These are phyloP conservation scores for Pholiota molesta DNA, from an alignment of 768 basidiomycete species.

Conservation along the genomic window DNA sequence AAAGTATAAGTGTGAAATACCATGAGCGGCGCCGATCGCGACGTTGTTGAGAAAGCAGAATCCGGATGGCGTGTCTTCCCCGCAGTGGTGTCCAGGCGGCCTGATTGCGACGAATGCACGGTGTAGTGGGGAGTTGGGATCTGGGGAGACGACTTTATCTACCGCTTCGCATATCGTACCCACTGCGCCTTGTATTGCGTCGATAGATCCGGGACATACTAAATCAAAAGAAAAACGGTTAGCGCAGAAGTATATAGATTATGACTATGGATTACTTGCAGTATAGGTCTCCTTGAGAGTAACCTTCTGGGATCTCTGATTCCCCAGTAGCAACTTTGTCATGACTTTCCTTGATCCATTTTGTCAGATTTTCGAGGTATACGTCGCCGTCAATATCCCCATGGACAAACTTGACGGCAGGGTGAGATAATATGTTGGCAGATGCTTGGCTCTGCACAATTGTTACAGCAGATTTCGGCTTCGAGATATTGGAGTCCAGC, in stretches of 20 bases:
- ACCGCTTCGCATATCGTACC: slow-evolving; percentile 90
- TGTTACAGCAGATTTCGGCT: slow-evolving; percentile 32
- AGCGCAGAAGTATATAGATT: neutral
- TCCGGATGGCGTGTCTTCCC: slow-evolving; percentile 85
- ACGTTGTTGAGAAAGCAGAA: slow-evolving; percentile 98
- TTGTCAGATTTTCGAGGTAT: slow-evolving; percentile 64
- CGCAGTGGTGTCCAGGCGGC: slow-evolving; percentile 95
- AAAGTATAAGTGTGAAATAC: slow-evolving; percentile 42
- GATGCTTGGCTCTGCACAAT: slow-evolving; percentile 58
- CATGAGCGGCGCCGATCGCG: slow-evolving; percentile 87
- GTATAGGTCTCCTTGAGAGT: slow-evolving; percentile 83
- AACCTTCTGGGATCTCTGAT: slow-evolving; percentile 75
- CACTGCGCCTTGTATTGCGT: slow-evolving; percentile 80
- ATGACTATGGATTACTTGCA: slow-evolving; percentile 47
- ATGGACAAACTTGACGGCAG: slow-evolving; percentile 75
- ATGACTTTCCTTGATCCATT: slow-evolving; percentile 60
- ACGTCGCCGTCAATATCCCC: slow-evolving; percentile 69
- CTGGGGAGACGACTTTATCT: slow-evolving; percentile 55
- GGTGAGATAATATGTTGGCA: slow-evolving; percentile 56
- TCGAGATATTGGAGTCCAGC: slow-evolving; percentile 19
- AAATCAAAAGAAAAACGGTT: neutral
- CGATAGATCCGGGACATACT: slow-evolving; percentile 81
- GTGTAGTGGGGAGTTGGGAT: slow-evolving; percentile 18
- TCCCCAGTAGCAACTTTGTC: slow-evolving; percentile 62
- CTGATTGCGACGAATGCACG: slow-evolving; percentile 83